These are phyloP conservation scores for Annona cherimola DNA, from an alignment of 164 flowering plant species.

Conservation along the genomic window DNA sequence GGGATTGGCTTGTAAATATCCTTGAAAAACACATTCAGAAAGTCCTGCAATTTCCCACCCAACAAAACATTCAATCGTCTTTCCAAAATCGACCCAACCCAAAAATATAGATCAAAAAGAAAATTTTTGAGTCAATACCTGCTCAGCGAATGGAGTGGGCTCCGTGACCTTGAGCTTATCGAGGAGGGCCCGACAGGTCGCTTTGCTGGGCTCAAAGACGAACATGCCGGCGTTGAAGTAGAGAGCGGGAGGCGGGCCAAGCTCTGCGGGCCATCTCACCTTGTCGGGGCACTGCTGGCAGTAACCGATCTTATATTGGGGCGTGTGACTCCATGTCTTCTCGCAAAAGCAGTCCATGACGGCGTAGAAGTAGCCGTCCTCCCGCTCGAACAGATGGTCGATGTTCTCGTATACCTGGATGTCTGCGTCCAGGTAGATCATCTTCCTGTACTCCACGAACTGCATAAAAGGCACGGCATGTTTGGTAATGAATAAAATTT, in stretches of 20 bases:
- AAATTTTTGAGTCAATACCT: conserved; percentile 30
- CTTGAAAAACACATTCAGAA: conserved; percentile 53
- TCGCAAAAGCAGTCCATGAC: conserved; percentile 84
- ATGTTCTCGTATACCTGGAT: conserved; percentile 71
- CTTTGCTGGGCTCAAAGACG: conserved; percentile 47
- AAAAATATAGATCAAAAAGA: no score
- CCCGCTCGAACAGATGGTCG: conserved; percentile 61
- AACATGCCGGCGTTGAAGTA: conserved; percentile 85
- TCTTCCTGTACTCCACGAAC: conserved; percentile 76
- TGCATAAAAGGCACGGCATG: conserved; percentile 17
- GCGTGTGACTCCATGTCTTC: conserved; percentile 55
- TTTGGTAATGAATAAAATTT: no score
- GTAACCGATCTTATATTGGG: conserved; percentile 67
- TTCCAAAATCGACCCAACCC: background rate
- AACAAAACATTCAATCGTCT: background rate
- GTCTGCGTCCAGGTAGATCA: conserved; percentile 81
- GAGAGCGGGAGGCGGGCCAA: conserved; percentile 45
- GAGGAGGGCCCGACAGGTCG: conserved; percentile 47
- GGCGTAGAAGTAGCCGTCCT: conserved; percentile 51
- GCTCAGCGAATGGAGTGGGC: conserved; percentile 69
- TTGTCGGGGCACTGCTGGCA: conserved; percentile 70
- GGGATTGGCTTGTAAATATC: conserved; percentile 54
- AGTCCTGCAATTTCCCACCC: conserved; percentile 42
- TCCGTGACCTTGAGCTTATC: conserved; percentile 33
- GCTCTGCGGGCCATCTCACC: conserved; percentile 45